Evolutionary conservation across 805 yeast species (phyloP).

Genomic region (Candida golubevii): DNA sequence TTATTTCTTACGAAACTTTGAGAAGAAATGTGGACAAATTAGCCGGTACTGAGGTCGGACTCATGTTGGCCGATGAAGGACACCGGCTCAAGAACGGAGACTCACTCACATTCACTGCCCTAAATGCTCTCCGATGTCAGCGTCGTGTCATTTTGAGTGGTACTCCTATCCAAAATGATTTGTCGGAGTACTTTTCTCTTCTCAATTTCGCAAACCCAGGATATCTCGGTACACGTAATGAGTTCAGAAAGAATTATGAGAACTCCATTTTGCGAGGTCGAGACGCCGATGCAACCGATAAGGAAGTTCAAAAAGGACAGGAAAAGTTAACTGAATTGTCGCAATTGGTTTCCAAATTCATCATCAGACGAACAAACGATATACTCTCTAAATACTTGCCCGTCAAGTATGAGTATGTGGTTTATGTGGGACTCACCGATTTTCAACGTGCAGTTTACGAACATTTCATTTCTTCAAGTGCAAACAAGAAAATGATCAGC

Average conservation of each 20-base stretch:
- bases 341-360: slow-evolving; percentile 76
- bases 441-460: slow-evolving; percentile 70
- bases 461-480: slow-evolving; percentile 75
- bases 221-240: slow-evolving; percentile 74
- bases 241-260: slow-evolving; percentile 84
- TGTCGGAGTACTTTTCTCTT: slow-evolving; percentile 88
- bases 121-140: slow-evolving; percentile 77
- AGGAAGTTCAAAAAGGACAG: slow-evolving; percentile 68
- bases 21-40: slow-evolving; percentile 78
- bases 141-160: slow-evolving; percentile 92
- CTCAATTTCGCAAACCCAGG: slow-evolving; percentile 94
- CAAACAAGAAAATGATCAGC: slow-evolving; percentile 58
- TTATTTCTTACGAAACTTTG: slow-evolving; percentile 90
- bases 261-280: slow-evolving; percentile 75
- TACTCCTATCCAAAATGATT: slow-evolving; percentile 94
- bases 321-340: slow-evolving; percentile 65
- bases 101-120: slow-evolving; percentile 82
- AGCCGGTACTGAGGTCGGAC: slow-evolving; percentile 75
- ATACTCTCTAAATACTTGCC: slow-evolving; percentile 91
- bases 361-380: slow-evolving; percentile 93
- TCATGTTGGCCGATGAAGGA: slow-evolving; percentile 53
- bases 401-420: slow-evolving; percentile 92
- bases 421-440: slow-evolving; percentile 81
- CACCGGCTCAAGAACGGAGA: slow-evolving; percentile 64
- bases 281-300: slow-evolving; percentile 84